A percentile compares a stretch with the other conserved stretches of the same genome.
Evolutionary conservation across 2,329 filamentous ascomycete species (phyloP).

Genomic region (Pleochaeta shiraiana): DNA sequence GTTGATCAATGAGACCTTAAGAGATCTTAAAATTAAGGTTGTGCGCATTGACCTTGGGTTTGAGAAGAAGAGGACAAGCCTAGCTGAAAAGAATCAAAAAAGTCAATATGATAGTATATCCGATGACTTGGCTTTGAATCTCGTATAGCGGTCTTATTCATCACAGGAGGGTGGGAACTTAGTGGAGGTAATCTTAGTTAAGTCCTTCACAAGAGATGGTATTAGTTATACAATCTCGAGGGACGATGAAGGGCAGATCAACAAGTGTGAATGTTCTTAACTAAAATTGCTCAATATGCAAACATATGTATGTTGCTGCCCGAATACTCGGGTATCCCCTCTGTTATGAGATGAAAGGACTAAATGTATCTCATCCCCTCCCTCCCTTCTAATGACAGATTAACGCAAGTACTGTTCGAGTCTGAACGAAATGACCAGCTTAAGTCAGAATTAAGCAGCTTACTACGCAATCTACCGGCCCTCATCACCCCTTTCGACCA

Average conservation of each 20-base stretch:
- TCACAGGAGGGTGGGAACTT: not conserved
- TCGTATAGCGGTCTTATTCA: not conserved
- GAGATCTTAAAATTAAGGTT: too few relatives aligned
- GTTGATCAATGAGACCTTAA: too few relatives aligned
- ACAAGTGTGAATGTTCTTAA: not conserved
- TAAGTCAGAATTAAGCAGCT: not conserved
- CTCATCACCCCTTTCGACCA: too few relatives aligned
- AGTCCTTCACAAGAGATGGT: not conserved
- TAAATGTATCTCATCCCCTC: not conserved
- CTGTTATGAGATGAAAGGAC: not conserved
- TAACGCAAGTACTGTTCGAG: not conserved
- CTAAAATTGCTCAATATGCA: not conserved
- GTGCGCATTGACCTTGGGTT: too few relatives aligned
- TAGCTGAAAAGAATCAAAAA: not conserved
- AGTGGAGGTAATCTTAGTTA: not conserved
- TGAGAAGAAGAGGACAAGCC: too few relatives aligned
- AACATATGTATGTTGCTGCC: not conserved
- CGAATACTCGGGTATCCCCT: not conserved
- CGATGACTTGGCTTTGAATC: not conserved
- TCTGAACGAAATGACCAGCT: not conserved
- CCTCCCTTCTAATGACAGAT: not conserved
- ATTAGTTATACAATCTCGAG: not conserved
- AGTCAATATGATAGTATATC: not conserved
- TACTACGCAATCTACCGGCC: too few relatives aligned
- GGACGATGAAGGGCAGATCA: not conserved